A percentile compares a stretch with the other conserved stretches of the same genome.
These are phyloP conservation scores for Pyracantha coccinea DNA, from an alignment of 331 rosid genomes.

Conservation along the genomic window DNA sequence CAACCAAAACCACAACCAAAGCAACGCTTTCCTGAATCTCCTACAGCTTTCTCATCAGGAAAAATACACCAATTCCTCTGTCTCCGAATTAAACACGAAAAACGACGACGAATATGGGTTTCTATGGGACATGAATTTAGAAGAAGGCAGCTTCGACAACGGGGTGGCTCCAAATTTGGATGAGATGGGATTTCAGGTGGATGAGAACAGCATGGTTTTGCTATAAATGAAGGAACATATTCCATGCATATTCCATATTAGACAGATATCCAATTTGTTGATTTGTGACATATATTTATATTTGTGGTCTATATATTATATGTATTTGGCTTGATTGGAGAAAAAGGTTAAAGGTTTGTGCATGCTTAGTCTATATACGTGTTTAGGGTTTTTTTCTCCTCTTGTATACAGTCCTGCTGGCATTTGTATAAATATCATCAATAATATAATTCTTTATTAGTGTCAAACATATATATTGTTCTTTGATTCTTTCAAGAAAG, in stretches of 20 bases:
- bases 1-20: constrained; percentile 7
- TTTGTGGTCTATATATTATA: not conserved
- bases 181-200: constrained; percentile 55
- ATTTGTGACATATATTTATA: constrained; percentile 1
- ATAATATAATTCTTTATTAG: constrained; percentile 10
- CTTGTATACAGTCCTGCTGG: constrained; percentile 10
- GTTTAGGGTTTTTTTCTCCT: not conserved
- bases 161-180: constrained; percentile 36
- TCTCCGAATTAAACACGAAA: constrained; percentile 30
- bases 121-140: constrained; percentile 65
- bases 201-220: constrained; percentile 41
- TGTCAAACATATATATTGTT: no score
- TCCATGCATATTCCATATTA: not conserved
- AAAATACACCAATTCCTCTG: constrained; percentile 3
- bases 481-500: no score
- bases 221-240: constrained; percentile 17
- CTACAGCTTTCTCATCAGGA: constrained; percentile 35
- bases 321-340: constrained; percentile 7
- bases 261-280: not conserved
- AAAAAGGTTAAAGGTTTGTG: not conserved
- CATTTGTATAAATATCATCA: constrained; percentile 9
- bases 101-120: constrained; percentile 50
- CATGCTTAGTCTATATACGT: constrained; percentile 1
- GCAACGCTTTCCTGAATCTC: constrained; percentile 38
- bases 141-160: constrained; percentile 37